These are phyloP conservation scores for Magnaporthales sp. DNA, from an alignment of 2,329 filamentous ascomycete genomes.

Conservation along the genomic window DNA sequence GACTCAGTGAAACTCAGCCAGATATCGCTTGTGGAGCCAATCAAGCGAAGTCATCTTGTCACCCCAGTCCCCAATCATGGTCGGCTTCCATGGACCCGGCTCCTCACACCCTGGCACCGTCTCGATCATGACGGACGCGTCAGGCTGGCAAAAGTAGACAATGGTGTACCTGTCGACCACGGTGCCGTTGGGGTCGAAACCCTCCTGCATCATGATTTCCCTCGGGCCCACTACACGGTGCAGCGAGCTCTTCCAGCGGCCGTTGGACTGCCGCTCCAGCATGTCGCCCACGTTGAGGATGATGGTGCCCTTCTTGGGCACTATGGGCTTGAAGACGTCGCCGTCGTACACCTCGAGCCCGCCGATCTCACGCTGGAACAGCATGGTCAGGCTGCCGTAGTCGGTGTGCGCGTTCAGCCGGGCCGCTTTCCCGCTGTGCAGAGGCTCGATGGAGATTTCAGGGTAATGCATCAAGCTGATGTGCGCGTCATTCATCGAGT, in stretches of 20 bases:
- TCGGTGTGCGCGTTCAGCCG: slow-evolving; percentile 22
- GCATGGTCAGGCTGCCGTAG: slow-evolving; percentile 33
- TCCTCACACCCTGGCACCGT: not conserved
- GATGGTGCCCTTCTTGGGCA: slow-evolving; percentile 19
- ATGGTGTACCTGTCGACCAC: slow-evolving; percentile 42
- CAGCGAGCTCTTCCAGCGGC: slow-evolving; percentile 13
- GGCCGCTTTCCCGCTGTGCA: slow-evolving; percentile 17
- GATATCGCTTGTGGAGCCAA: not conserved
- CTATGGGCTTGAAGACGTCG: slow-evolving; percentile 19
- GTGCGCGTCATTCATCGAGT: slow-evolving; percentile 41
- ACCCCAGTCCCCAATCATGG: not conserved
- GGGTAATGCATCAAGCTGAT: slow-evolving; percentile 50
- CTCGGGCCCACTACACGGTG: slow-evolving; percentile 37
- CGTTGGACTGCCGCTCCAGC: slow-evolving; percentile 31
- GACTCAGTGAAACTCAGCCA: not conserved
- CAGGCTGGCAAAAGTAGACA: slow-evolving; percentile 37
- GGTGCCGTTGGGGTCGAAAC: slow-evolving; percentile 22
- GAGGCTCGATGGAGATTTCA: slow-evolving; percentile 18
- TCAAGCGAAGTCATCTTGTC: not conserved
- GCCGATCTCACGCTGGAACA: slow-evolving; percentile 33
- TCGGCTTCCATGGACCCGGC: not conserved
- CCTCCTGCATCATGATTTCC: not conserved
- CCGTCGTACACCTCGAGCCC: slow-evolving; percentile 35
- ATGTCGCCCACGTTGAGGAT: slow-evolving; percentile 33
- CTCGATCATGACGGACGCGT: not conserved